A percentile compares a stretch with the other conserved stretches of the same genome.
These are phyloP conservation scores for Aureobasidium sp. DNA, from an alignment of 2,329 filamentous ascomycete species.

Conservation along the genomic window DNA sequence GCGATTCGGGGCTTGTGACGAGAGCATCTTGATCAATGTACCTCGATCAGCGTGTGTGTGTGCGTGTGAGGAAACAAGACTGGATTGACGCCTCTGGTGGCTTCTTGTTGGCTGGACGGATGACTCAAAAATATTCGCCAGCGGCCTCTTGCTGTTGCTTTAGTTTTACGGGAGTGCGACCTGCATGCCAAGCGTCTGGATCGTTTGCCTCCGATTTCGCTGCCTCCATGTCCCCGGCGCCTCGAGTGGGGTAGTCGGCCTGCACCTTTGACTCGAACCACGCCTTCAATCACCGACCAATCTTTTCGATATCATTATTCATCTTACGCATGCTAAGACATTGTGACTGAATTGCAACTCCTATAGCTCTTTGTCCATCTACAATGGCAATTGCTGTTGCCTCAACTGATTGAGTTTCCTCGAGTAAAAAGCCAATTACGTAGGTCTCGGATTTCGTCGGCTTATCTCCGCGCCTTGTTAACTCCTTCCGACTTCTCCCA, in stretches of 20 bases:
- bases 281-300: too few species aligned
- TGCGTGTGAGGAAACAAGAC: neutral
- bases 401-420: neutral
- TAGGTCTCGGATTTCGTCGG: neutral
- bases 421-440: neutral
- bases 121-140: conserved; percentile 8
- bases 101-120: neutral
- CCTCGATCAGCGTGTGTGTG: neutral
- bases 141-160: neutral
- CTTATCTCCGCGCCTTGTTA: neutral
- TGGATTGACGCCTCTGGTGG: neutral
- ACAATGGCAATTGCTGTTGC: neutral
- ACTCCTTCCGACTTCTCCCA: neutral
- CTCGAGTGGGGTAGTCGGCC: neutral
- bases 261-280: neutral
- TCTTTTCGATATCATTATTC: neutral
- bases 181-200: conserved; percentile 8
- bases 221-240: neutral
- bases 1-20: conserved; percentile 25
- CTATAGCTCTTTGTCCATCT: neutral
- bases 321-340: neutral
- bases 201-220: neutral
- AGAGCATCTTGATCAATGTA: conserved; percentile 21
- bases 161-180: neutral
- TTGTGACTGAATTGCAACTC: too few species aligned